Conservation (phyloP, 1,284 basidiomycete genomes). For the Neotropicomus parvogracilis region DNA sequence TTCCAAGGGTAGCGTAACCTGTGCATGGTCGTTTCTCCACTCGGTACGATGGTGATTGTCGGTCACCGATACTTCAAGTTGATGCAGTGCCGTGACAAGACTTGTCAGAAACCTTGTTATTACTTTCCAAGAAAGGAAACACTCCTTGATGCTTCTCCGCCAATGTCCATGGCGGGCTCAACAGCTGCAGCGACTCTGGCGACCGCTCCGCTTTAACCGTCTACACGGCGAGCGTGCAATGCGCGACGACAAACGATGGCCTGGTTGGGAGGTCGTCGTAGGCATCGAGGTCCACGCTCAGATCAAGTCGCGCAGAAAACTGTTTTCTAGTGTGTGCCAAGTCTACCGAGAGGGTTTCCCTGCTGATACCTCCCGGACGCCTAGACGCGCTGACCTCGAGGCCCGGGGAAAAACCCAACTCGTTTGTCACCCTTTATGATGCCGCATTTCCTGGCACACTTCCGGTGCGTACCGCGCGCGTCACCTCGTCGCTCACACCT, state of each 20-base stretch:
- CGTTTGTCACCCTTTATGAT: conserved; percentile 79
- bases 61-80: too few relatives aligned
- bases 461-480: conserved; percentile 56
- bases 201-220: neutral
- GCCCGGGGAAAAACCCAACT: conserved; percentile 60
- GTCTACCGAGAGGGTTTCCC: neutral
- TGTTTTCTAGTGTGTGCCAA: conserved; percentile 76
- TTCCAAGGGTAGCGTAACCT: too few relatives aligned
- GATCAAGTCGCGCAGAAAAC: conserved; percentile 80
- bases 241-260: conserved; percentile 42
- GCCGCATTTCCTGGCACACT: conserved; percentile 92
- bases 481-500: neutral
- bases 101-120: neutral
- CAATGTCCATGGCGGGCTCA: conserved; percentile 18
- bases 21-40: too few relatives aligned
- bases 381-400: conserved; percentile 52
- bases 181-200: conserved; percentile 17
- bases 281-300: conserved; percentile 97
- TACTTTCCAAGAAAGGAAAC: conserved; percentile 19
- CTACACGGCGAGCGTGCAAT: conserved; percentile 16
- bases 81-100: too few relatives aligned
- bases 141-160: conserved; percentile 21
- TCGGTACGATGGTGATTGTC: too few relatives aligned
- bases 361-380: neutral
- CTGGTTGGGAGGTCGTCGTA: conserved; percentile 82